Evolutionary conservation across 495 filamentous ascomycete genomes (phyloP), one percentile per base, ranked within the genome.

Genomic region (Aspergillus nidulans): DNA sequence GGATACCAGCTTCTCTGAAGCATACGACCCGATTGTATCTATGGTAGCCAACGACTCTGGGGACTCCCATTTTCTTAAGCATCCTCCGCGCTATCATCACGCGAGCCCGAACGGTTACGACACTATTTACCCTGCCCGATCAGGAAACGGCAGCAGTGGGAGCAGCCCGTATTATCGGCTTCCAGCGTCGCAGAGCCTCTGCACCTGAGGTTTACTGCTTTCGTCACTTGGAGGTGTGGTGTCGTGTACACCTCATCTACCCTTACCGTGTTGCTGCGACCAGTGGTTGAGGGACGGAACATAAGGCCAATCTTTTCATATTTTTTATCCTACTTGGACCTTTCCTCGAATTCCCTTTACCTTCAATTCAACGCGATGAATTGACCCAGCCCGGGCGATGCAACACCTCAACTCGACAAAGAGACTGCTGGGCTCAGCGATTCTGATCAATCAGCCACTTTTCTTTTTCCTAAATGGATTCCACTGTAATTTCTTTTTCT

Each of bases 131-230:
- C 67, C 71, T 12, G 62, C 59, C 19, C 57, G 60, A 18, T 20
- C 51, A 38, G 46, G 36, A 12, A 39, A 39, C 8, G 36, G 36
- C 6, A 39, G 45, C 36, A 56, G 59, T 32, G 26, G 49, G 25
- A 43, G 45, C 21, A 51, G 39, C 24, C 39, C 58, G 13, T 74
- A 72, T 49, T 49, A 47, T 48, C 70, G 71, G 45, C 69, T 72
- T 48, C 64, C 63, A 32, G 66, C 58, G 24, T 60, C 66, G 13
- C 71, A 71, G 53, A 66, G 69, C 45, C 59, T 75, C 32, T 73
- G 71, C 62, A 68, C 69, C 41, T 75, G 63, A 46, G 24, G 39
- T 18, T 45, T 45, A 24, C 47, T 28, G 9, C 4, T 25, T 30
- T 23, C 41, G 30, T 32, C 15, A 30, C 34, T 49, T 4, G 21